phyloP scores from a whole-genome alignment of 371 early-diverging fungal genomes.

The Coemansia sp. region DNA sequence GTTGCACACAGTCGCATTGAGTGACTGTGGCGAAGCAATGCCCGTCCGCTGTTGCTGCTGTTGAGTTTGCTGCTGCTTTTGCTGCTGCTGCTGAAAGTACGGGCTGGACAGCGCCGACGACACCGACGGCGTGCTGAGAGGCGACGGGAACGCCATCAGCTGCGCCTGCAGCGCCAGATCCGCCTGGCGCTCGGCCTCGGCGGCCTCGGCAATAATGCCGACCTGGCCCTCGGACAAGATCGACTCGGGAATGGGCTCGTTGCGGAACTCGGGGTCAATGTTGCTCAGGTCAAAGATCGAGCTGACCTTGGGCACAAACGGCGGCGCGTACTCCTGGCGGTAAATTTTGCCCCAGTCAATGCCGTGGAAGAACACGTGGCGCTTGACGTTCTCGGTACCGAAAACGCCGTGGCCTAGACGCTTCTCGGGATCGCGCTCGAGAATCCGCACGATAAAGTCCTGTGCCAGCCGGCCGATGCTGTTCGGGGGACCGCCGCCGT shows the following conservation, averaged over 20 bases:
- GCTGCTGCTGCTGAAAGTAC: slow-evolving; percentile 14
- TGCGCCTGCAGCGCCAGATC: slow-evolving; percentile 37
- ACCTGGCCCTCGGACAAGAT: slow-evolving; percentile 49
- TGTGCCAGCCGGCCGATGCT: slow-evolving; percentile 84
- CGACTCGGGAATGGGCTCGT: slow-evolving; percentile 53
- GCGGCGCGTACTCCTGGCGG: slow-evolving; percentile 78
- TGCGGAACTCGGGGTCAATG: slow-evolving; percentile 69
- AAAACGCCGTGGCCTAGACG: slow-evolving; percentile 87
- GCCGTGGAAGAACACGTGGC: slow-evolving; percentile 92
- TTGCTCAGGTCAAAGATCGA: slow-evolving; percentile 93
- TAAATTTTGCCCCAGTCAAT: slow-evolving; percentile 87
- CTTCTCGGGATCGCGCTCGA: slow-evolving; percentile 82
- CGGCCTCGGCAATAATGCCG: slow-evolving; percentile 37
- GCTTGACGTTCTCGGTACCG: slow-evolving; percentile 87
- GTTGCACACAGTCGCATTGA: slow-evolving; percentile 3
- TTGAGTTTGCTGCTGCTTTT: slow-evolving; percentile 11
- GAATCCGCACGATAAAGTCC: slow-evolving; percentile 81
- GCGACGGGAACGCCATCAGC: slow-evolving; percentile 38
- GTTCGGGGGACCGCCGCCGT: slow-evolving; percentile 59
- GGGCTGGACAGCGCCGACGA: slow-evolving; percentile 10
- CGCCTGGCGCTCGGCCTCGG: slow-evolving; percentile 41
- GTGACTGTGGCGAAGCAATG: slow-evolving; percentile 11
- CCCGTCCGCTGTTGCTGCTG: slow-evolving; percentile 12
- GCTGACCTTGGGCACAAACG: slow-evolving; percentile 83
- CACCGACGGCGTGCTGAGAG: slow-evolving; percentile 12